These are phyloP conservation scores for Phellopilus nigrolimitatus DNA, from an alignment of 1,284 basidiomycete species.

Conservation along the genomic window DNA sequence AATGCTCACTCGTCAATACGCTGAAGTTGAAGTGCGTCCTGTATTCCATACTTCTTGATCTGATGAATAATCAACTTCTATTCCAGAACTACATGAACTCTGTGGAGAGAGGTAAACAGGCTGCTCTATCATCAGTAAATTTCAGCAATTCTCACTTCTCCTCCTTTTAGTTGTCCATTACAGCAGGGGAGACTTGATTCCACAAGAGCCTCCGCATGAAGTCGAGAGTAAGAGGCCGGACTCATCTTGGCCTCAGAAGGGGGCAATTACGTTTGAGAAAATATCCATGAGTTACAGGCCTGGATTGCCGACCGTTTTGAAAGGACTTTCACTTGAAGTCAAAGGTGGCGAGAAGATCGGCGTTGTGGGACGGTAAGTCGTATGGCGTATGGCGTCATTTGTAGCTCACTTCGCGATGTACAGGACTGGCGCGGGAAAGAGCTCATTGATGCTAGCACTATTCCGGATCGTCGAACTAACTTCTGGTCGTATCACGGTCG, in stretches of 20 bases:
- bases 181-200: constrained; percentile 45
- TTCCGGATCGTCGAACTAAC: constrained; percentile 38
- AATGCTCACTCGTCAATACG: constrained; percentile 54
- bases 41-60: no score
- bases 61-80: constrained; percentile 7
- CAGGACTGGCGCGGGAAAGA: constrained; percentile 38
- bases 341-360: constrained; percentile 78
- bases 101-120: constrained; percentile 54
- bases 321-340: constrained; percentile 51
- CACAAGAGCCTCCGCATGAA: constrained; percentile 64
- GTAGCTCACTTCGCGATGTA: constrained; percentile 15
- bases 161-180: constrained; percentile 51
- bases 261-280: constrained; percentile 49
- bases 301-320: constrained; percentile 53
- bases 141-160: constrained; percentile 9
- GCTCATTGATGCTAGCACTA: constrained; percentile 36
- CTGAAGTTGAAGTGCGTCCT: constrained; percentile 54
- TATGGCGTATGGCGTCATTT: constrained; percentile 26
- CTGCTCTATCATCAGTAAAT: constrained; percentile 5
- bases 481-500: constrained; percentile 34
- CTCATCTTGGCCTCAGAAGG: constrained; percentile 44
- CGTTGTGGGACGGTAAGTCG: constrained; percentile 49
- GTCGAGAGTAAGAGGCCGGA: constrained; percentile 49
- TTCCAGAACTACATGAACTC: constrained; percentile 68
- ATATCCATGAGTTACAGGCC: constrained; percentile 55